Evolutionary conservation across 352 stramenopile species (phyloP).

Genomic region (Blastocystis sp.): DNA sequence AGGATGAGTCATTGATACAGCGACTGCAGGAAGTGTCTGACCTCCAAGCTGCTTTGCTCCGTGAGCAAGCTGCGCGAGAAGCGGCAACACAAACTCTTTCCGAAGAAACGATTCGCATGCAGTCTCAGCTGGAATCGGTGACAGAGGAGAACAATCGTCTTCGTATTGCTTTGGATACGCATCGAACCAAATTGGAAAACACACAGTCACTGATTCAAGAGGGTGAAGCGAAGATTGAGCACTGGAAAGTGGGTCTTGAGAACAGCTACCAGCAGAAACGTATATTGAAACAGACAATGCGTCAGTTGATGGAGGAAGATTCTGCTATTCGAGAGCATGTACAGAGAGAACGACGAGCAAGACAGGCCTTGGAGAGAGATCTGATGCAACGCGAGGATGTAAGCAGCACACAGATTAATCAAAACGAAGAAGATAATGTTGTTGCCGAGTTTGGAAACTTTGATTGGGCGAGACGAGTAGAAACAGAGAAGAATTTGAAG

Average conservation of each 20-base stretch:
- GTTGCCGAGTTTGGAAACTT: neutral
- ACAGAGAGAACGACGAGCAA: neutral
- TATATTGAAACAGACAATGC: constrained; percentile 5
- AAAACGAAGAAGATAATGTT: neutral
- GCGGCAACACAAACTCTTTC: neutral
- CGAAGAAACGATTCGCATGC: neutral
- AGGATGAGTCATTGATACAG: neutral
- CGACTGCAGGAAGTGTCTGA: neutral
- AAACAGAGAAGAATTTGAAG: neutral
- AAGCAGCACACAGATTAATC: neutral
- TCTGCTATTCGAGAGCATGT: neutral
- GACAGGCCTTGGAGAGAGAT: neutral
- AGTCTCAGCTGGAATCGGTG: constrained; percentile 16
- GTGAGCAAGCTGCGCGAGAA: neutral
- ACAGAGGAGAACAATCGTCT: neutral
- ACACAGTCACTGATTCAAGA: neutral
- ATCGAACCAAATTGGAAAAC: neutral
- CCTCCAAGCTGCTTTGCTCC: neutral
- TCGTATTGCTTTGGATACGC: neutral
- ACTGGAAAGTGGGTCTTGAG: constrained; percentile 5
- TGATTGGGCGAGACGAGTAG: neutral
- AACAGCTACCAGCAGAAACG: constrained; percentile 20
- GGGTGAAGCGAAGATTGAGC: constrained; percentile 8
- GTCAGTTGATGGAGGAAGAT: neutral
- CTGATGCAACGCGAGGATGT: neutral